Base-by-base conservation (phyloP, 83 land plant genomes). In the Picea abies region DNA sequence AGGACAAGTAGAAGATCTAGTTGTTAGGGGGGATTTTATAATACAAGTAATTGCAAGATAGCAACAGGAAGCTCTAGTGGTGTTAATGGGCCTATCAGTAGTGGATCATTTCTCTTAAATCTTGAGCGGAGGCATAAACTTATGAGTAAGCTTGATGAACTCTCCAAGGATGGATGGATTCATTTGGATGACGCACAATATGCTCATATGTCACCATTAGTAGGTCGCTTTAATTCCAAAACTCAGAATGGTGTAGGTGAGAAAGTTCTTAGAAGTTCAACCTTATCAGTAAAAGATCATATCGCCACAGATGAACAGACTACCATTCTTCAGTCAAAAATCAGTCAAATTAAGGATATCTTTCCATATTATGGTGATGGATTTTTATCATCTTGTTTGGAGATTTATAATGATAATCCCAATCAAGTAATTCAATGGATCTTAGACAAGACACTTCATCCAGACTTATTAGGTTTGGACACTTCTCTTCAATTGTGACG, bases 321-420 rank as follows among this genome's bases (percentile, higher is more conserved):
- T 70, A 90, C 83, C 5, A 91, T 98, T 35, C 58, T 86, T 60
- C 92, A 92, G 82, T 98, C 99, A 15, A 94, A 90, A 81, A 92
- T 96, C 68, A 94, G 93, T 87, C 98, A 98, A 83, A 90, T 98
- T 61, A 98, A 91, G 84, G 99, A 98, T 73, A 84, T 96, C 3
- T 95, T 98, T 75, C 99, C 99, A 76, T 95, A 92, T 60, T 98
- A 96, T 90, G 99, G 98, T 10, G 90, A 88, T 80, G 99, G 97
- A 2, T 96, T 93, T 78, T 66, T 96, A 8, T 78, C 91, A 19
- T 91, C 96, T 37, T 98, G 99, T 76, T 93, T 98, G 82, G 99
- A 96, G 82, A 93, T 87, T 35, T 98, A 98, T 82, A 93, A 93
- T 81, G 92, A 93, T 67, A 86, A 95, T 81, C 91, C 92, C 16